A percentile compares a stretch with the other conserved stretches of the same genome.
phyloP scores from a whole-genome alignment of 2,329 filamentous ascomycete genomes.

The Spiromastix sp. region DNA sequence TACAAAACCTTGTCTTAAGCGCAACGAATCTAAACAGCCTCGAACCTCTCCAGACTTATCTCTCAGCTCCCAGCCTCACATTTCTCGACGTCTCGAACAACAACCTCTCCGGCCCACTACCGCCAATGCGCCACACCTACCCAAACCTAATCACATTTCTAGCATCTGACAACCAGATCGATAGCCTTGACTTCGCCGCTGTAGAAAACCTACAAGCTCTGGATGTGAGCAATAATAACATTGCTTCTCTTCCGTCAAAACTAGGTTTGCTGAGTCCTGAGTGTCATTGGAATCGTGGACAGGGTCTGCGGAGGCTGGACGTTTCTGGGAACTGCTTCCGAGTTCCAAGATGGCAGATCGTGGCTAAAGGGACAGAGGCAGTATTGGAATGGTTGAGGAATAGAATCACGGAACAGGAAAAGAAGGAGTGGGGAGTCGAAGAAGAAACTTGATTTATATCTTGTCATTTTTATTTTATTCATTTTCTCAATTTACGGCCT shows the following conservation, averaged over 20 bases:
- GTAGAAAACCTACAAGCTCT: conserved; percentile 65
- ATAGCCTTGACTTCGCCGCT: conserved; percentile 60
- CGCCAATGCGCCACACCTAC: conserved; percentile 55
- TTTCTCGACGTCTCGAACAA: conserved; percentile 77
- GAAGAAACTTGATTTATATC: conserved; percentile 5
- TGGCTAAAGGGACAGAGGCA: conserved; percentile 80
- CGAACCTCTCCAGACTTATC: conserved; percentile 51
- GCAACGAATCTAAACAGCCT: conserved; percentile 65
- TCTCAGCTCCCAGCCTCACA: conserved; percentile 65
- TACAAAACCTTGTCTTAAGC: conserved; percentile 67
- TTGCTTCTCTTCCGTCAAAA: conserved; percentile 67
- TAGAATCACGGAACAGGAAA: conserved; percentile 50
- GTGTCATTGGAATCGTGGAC: conserved; percentile 27
- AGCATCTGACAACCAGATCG: conserved; percentile 68
- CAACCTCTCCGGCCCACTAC: conserved; percentile 58
- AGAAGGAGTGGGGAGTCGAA: conserved; percentile 27
- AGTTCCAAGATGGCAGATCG: conserved; percentile 71
- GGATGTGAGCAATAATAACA: conserved; percentile 76
- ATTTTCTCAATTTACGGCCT: not conserved
- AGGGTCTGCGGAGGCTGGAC: conserved; percentile 56
- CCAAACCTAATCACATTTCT: conserved; percentile 61
- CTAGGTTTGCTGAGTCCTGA: conserved; percentile 65
- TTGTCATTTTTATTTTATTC: conserved; percentile 7
- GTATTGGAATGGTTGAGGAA: conserved; percentile 72
- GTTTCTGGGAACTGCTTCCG: conserved; percentile 79